Percentiles rank a stretch among this genome's conserved stretches.
Conservation (phyloP, 2,329 filamentous ascomycete species). For the Fusarium burgessii region DNA sequence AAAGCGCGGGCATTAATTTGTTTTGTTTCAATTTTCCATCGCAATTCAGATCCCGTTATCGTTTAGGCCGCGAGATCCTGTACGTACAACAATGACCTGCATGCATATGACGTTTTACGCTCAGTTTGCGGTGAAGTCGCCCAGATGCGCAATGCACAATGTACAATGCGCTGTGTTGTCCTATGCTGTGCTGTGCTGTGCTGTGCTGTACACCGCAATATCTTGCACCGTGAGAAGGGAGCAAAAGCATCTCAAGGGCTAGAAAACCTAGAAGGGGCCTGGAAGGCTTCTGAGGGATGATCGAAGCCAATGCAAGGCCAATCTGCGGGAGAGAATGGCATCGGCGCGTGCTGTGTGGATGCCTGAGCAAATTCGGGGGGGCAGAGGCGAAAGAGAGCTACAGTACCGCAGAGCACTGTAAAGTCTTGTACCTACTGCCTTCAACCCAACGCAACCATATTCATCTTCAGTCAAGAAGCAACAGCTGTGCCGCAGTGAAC, state of each 20-base stretch:
- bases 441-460: no score
- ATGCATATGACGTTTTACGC: constrained; percentile 2
- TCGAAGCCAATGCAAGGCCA: constrained; percentile 35
- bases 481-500: no score
- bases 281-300: constrained; percentile 19
- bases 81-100: constrained; percentile 5
- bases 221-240: background rate
- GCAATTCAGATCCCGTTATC: background rate
- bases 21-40: constrained; percentile 3
- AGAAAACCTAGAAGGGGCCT: constrained; percentile 36
- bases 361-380: background rate
- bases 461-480: no score
- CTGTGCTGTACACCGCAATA: constrained; percentile 22
- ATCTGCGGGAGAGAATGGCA: constrained; percentile 25
- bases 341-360: constrained; percentile 25
- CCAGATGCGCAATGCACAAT: background rate
- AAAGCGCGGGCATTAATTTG: background rate
- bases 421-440: background rate
- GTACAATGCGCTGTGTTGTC: background rate
- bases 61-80: background rate
- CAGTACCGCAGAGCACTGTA: background rate
- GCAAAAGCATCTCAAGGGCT: constrained; percentile 16
- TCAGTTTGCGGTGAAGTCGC: background rate
- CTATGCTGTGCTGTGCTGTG: background rate
- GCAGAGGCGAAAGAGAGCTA: background rate